Percentiles rank a stretch among this genome's conserved stretches.
These are phyloP conservation scores for Solanum chaucha DNA, from an alignment of 257 asterid genomes.

Conservation along the genomic window DNA sequence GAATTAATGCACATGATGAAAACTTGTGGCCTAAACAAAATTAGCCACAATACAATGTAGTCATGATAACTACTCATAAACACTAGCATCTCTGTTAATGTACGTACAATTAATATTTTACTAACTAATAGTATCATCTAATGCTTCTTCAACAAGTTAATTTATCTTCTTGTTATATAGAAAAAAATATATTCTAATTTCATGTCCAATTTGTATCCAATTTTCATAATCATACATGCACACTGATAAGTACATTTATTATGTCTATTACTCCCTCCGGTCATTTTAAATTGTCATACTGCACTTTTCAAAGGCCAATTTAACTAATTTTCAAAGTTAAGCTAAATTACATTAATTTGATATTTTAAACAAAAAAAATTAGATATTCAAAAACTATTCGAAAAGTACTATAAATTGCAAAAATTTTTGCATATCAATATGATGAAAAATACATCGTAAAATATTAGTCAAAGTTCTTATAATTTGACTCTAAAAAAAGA, in stretches of 20 bases:
- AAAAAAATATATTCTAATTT: background rate
- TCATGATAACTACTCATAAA: background rate
- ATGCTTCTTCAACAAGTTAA: background rate
- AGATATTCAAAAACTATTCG: too few relatives aligned
- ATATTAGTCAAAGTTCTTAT: too few relatives aligned
- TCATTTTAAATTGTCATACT: background rate
- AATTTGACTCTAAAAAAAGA: background rate
- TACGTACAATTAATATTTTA: background rate
- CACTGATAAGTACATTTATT: background rate
- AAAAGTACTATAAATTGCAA: too few relatives aligned
- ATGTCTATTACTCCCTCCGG: background rate
- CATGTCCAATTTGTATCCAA: background rate
- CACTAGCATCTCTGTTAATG: background rate
- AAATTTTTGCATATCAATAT: background rate
- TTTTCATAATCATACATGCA: background rate
- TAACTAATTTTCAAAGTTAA: too few relatives aligned
- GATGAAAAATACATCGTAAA: too few relatives aligned
- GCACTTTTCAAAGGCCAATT: too few relatives aligned
- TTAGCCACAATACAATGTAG: constrained; percentile 10
- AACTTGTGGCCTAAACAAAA: constrained; percentile 22
- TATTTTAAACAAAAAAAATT: too few relatives aligned
- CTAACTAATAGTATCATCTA: background rate
- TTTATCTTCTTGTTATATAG: background rate
- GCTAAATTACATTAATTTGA: too few relatives aligned
- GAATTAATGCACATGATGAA: constrained; percentile 16